Evolutionary conservation across 768 basidiomycete species (phyloP).

Genomic region (Trametes meyenii): DNA sequence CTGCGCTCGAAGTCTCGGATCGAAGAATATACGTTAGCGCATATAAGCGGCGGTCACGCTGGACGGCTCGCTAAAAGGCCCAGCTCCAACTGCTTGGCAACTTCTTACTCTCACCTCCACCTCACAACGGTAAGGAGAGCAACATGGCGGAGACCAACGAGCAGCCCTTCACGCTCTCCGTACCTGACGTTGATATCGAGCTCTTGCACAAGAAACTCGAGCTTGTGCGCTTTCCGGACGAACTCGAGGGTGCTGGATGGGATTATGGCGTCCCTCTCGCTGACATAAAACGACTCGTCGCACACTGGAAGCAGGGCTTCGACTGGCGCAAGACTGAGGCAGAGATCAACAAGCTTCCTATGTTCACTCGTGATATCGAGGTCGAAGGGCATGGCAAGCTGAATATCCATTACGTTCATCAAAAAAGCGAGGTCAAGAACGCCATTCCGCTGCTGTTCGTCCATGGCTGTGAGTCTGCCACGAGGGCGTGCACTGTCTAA

Average conservation of each 20-base stretch:
- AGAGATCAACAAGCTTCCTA: conserved; percentile 55
- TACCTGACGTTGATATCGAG: conserved; percentile 27
- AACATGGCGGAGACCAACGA: conserved; percentile 16
- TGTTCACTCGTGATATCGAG: conserved; percentile 54
- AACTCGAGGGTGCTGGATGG: conserved; percentile 31
- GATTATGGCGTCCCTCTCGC: conserved; percentile 44
- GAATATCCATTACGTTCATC: conserved; percentile 57
- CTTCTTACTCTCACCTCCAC: too few relatives aligned
- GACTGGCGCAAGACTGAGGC: conserved; percentile 60
- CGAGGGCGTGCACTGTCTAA: background rate
- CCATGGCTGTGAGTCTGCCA: conserved; percentile 54
- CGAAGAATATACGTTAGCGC: too few relatives aligned
- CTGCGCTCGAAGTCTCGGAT: too few relatives aligned
- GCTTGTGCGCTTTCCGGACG: conserved; percentile 33
- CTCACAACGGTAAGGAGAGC: too few relatives aligned
- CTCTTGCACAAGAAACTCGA: conserved; percentile 31
- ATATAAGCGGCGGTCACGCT: too few relatives aligned
- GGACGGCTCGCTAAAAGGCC: too few relatives aligned
- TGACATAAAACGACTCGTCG: conserved; percentile 50
- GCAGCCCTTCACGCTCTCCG: conserved; percentile 28
- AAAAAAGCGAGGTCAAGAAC: conserved; percentile 19
- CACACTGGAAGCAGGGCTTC: conserved; percentile 54
- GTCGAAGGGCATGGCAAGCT: conserved; percentile 50
- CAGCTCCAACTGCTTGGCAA: too few relatives aligned
- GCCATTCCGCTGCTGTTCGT: conserved; percentile 64